Evolutionary conservation across 805 yeast genomes (phyloP), one percentile per base, ranked within the genome.

Genomic region (Candida tibetensis): DNA sequence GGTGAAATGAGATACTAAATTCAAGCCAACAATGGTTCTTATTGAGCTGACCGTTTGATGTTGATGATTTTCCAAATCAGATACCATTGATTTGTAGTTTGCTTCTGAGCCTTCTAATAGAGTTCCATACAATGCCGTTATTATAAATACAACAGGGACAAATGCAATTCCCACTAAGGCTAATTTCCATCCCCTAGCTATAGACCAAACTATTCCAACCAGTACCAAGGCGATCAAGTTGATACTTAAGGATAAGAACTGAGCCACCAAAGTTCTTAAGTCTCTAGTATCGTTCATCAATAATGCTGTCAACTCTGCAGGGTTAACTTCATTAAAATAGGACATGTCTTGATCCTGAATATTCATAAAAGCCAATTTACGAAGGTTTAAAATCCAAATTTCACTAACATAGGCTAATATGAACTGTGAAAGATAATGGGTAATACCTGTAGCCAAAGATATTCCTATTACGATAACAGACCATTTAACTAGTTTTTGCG

Each of bases 201-300:
- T 44, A 0, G 96, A 80, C 97, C 97, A 93, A 5, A 78, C 64
- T 4, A 81, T 44, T 3, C 96, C 95, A 18, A 79, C 59, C 0
- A 66, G 27, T 0, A 83, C 64, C 33, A 88, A 69, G 0, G 79
- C 64, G 2, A 75, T 34, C 28, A 85, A 71, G 8, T 82, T 74
- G 1, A 78, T 48, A 0, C 78, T 30, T 0, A 81, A 71, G 7
- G 81, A 67, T 21, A 86, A 53, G 45, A 83, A 81, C 30, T 79
- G 79, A 0, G 86, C 70, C 1, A 86, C 71, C 26, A 90, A 60
- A 0, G 69, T 60, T 43, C 96, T 71, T 42, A 86, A 60, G 50
- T 88, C 95, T 49, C 96, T 78, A 0, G 86, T 60, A 55, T 93
- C 97, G 53, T 86, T 88, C 72, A 90, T 66, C 2, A 91, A 47